These are phyloP conservation scores for Lumnitzera littorea DNA, from an alignment of 345 rosid species.

Conservation along the genomic window DNA sequence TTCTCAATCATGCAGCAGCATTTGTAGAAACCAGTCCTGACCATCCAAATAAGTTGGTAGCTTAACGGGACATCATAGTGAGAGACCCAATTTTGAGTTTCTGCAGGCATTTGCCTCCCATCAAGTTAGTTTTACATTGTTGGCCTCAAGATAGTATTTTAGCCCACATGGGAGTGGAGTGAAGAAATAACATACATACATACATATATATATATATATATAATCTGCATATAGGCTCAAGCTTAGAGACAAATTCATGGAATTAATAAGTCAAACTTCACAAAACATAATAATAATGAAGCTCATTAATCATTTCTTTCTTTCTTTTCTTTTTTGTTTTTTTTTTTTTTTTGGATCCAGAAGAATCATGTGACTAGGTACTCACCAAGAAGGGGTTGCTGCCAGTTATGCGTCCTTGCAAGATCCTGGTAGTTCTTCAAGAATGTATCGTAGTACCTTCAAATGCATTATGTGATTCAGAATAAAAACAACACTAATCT, in stretches of 20 bases:
- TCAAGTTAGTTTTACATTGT: no score
- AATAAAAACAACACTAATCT: slow-evolving; percentile 12
- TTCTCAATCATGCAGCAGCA: background rate
- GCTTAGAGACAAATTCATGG: background rate
- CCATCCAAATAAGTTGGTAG: no score
- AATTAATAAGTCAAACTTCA: background rate
- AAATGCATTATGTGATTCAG: slow-evolving; percentile 12
- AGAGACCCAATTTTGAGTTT: no score
- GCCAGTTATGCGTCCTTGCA: slow-evolving; percentile 68
- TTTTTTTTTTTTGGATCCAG: no score
- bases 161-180: no score
- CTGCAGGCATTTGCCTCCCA: no score
- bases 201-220: no score
- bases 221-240: background rate
- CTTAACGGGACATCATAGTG: no score
- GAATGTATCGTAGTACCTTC: slow-evolving; percentile 79
- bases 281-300: background rate
- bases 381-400: slow-evolving; percentile 66
- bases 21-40: background rate
- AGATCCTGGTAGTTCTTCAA: slow-evolving; percentile 62
- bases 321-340: no score
- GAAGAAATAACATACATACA: no score
- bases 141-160: background rate
- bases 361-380: background rate
- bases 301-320: background rate